Evolutionary conservation across 192 early-diverging fungal species (phyloP).

Genomic region (Martensiomyces pterosporus): DNA sequence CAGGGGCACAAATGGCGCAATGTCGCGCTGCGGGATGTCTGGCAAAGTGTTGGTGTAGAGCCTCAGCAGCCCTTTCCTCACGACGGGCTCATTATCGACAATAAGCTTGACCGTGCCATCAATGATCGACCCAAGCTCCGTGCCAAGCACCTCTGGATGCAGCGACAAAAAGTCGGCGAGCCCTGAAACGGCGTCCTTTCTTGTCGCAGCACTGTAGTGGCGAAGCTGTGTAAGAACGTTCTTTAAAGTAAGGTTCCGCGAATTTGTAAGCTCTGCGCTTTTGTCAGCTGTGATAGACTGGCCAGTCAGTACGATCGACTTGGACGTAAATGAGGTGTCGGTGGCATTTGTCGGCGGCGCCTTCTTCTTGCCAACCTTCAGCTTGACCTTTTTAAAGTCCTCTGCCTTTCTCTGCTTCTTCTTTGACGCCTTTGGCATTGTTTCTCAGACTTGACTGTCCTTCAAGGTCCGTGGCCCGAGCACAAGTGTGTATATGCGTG

Average conservation of each 20-base stretch:
- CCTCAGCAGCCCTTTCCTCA: constrained; percentile 49
- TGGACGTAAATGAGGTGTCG: constrained; percentile 78
- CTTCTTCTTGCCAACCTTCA: constrained; percentile 90
- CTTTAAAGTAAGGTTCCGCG: constrained; percentile 69
- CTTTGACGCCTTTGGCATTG: constrained; percentile 60
- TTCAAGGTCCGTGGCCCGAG: too few species aligned
- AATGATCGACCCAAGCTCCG: constrained; percentile 49
- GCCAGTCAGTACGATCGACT: constrained; percentile 71
- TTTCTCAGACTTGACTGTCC: too few species aligned
- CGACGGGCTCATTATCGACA: constrained; percentile 45
- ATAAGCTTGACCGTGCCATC: constrained; percentile 42
- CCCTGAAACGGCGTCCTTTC: constrained; percentile 52
- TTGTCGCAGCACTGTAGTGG: constrained; percentile 66
- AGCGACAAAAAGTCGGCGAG: constrained; percentile 41
- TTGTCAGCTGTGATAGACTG: constrained; percentile 81
- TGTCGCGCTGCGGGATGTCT: constrained; percentile 48
- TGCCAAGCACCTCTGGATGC: constrained; percentile 30
- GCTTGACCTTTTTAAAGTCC: constrained; percentile 85
- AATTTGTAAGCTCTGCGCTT: constrained; percentile 63
- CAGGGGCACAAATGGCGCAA: constrained; percentile 75
- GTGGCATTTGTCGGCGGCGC: constrained; percentile 69
- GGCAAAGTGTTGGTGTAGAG: constrained; percentile 46
- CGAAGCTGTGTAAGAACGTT: constrained; percentile 71
- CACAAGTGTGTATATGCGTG: too few species aligned
- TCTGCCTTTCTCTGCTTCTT: constrained; percentile 71